Evolutionary conservation across 75 land plant species (phyloP), one percentile per base, ranked within the genome.

Genomic region (Larix kaempferi): DNA sequence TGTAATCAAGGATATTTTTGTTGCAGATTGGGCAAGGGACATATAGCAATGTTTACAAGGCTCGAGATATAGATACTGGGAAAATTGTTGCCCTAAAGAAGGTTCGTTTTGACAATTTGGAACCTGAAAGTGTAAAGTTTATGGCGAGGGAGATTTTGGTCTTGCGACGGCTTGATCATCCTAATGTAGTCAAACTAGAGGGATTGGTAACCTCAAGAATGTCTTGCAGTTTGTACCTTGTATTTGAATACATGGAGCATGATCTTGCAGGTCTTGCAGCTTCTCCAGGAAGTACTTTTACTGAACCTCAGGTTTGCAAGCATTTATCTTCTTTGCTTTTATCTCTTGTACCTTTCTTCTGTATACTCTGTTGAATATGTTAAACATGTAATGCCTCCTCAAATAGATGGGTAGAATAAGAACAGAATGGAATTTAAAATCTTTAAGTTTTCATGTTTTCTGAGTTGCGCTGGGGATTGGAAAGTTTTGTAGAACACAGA

Each of bases 91-190:
- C 97, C 7, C 75, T 94, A 67, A 92, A 94, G 83, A 94, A 94
- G 74, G 95, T 94, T 80, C 86, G 97, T 35, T 94, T 94, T 78
- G 90, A 88, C 57, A 92, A 88, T 83, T 77, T 90, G 88, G 97
- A 94, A 73, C 92, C 97, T 61, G 97, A 94, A 82, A 94, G 97
- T 80, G 95, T 94, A n/a, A 85, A 92, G 22, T 94, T 94, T 69
- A 94, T 94, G 97, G 95, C 97, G n/a, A 87, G 97, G 54, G 97
- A 94, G 86, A 94, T 94, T 76, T 82, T 84, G 73, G 84, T 92
- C 55, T 77, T 94, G 58, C 92, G 97, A 17, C 84, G 89, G 56
- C 89, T 94, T 26, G 91, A 94, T 85, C 97, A 94, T 75, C 95
- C 95, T 56, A 94, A 94, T 80, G 82, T 94, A 66, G 81, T 94